phyloP scores from a whole-genome alignment of 257 asterid species.

The Solanum boliviense region DNA sequence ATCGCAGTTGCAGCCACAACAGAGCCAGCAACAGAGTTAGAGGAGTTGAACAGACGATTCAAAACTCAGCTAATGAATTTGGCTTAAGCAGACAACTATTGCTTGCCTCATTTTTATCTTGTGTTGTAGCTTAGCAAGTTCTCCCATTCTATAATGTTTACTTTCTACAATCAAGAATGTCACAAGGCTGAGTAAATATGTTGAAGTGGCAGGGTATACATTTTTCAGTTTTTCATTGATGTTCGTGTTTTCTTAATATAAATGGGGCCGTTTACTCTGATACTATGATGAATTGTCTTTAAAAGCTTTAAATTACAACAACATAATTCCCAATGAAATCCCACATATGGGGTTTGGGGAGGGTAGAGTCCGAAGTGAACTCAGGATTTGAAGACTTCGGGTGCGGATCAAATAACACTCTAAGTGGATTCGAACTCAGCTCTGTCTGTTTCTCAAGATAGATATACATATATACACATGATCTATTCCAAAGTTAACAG shows the following conservation, averaged over 20 bases:
- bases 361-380: not conserved
- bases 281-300: not conserved
- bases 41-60: not conserved
- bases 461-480: too few species aligned
- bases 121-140: not conserved
- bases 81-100: not conserved
- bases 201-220: not conserved
- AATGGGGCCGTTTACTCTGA: not conserved
- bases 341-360: not conserved
- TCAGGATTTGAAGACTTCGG: too few species aligned
- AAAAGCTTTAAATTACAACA: not conserved
- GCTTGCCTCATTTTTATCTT: not conserved
- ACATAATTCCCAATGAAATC: not conserved
- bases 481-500: too few species aligned
- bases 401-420: too few species aligned
- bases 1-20: not conserved
- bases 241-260: not conserved
- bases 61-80: not conserved
- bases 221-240: not conserved
- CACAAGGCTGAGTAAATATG: not conserved
- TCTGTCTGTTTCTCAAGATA: too few species aligned
- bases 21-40: not conserved
- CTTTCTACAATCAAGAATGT: not conserved
- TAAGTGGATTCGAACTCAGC: too few species aligned
- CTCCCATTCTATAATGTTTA: not conserved